Evolutionary conservation across 805 yeast species (phyloP), one percentile per base, ranked within the genome.

Genomic region (Hanseniaspora lindneri): DNA sequence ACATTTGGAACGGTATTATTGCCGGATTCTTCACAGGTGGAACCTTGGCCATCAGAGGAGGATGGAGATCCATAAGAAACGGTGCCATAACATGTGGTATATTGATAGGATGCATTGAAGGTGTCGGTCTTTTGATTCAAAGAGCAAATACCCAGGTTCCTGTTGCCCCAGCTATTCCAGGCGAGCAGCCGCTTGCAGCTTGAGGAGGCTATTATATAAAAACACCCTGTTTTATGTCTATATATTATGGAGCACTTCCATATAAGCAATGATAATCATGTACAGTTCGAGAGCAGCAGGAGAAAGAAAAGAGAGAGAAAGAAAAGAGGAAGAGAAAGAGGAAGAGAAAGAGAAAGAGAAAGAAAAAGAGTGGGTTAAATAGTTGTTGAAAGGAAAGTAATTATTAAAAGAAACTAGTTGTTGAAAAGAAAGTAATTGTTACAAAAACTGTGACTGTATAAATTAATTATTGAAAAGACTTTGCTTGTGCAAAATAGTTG

Each of bases 21-120:
- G 96, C 97, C 29, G 98, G 98, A 51, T 87, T 92, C 64, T 85
- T 85, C 72, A 88, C 95, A 39, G 98, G 98, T 74, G 98, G 98
- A 59, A 80, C 97, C 20, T 72, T 92, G 58, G 98, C 97, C 53
- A 78, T 92, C 57, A 86, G 98, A 79, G 98, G 98, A 62, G 98
- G 98, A 47, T 86, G 95, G 88, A 84, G 78, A 70, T 96, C 89
- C 66, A 83, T 95, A 44, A 76, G 96, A 69, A 89, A 87, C 67
- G 83, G 94, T 53, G 97, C 97, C 58, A 87, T 92, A 58, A 83
- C 95, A 27, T 92, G 98, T 79, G 97, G 95, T 30, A 84, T 95
- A 74, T 76, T 92, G 57, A 74, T 92, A 62, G 98, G 96, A 61
- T 92, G 86, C 46, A 83, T 92, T 59, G 98, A 92, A 71, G 98